These are phyloP conservation scores for Penicillium cosmopolitanum DNA, from an alignment of 495 filamentous ascomycete species.

Conservation along the genomic window DNA sequence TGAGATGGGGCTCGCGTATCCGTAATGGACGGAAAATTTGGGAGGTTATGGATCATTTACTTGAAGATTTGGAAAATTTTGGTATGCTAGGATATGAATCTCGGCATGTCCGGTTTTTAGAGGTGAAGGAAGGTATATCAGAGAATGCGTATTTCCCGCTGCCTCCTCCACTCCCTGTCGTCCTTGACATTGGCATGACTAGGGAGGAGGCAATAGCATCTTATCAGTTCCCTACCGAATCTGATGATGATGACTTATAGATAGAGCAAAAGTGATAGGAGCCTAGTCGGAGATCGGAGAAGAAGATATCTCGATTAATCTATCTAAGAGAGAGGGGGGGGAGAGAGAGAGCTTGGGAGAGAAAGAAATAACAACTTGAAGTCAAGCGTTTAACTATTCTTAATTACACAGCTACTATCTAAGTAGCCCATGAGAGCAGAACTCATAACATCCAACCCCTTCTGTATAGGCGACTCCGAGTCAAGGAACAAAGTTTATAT, in stretches of 20 bases:
- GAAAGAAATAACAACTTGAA: too few species aligned
- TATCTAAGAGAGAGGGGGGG: too few species aligned
- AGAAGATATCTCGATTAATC: not conserved
- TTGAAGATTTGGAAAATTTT: constrained; percentile 10
- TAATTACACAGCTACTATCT: too few species aligned
- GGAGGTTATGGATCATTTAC: constrained; percentile 11
- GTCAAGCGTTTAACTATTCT: too few species aligned
- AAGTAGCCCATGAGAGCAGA: too few species aligned
- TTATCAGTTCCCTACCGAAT: not conserved
- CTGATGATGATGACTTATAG: not conserved
- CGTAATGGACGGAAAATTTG: constrained; percentile 3
- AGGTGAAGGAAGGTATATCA: not conserved
- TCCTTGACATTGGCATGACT: not conserved
- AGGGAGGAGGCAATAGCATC: not conserved
- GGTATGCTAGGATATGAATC: constrained; percentile 14
- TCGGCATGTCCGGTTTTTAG: constrained; percentile 14
- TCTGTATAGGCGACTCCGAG: too few species aligned
- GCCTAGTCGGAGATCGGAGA: not conserved
- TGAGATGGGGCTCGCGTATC: constrained; percentile 3
- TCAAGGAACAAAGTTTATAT: too few species aligned
- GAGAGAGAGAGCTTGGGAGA: too few species aligned
- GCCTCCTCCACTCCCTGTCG: not conserved
- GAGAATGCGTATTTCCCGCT: not conserved
- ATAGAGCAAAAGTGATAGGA: not conserved
- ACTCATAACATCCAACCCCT: too few species aligned